Conservation (phyloP, 257 asterid species). For the Nicotiana undulata region DNA sequence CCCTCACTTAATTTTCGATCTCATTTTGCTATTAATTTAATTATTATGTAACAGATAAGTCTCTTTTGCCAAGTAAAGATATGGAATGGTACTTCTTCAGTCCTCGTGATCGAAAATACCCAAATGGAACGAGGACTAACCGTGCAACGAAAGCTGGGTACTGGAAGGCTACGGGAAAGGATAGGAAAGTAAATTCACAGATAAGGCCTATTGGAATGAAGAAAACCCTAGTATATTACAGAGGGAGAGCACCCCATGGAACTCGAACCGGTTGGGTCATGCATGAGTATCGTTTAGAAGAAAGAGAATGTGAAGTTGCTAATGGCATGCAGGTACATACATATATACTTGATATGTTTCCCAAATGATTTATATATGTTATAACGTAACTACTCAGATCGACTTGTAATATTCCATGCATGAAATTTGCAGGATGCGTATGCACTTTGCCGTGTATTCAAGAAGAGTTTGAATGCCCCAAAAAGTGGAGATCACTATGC, state of each 20-base stretch:
- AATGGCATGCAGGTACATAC: slow-evolving; percentile 64
- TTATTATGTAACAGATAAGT: slow-evolving; percentile 52
- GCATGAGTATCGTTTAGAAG: slow-evolving; percentile 96
- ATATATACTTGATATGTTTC: no score
- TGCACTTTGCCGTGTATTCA: slow-evolving; percentile 92
- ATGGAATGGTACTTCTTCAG: slow-evolving; percentile 97
- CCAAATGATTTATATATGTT: no score
- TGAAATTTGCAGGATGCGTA: slow-evolving; percentile 60
- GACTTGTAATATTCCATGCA: no score
- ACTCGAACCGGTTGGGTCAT: slow-evolving; percentile 94
- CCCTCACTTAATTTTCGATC: not conserved
- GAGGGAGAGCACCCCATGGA: slow-evolving; percentile 99
- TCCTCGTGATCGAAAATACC: slow-evolving; percentile 92
- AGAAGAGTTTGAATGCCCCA: slow-evolving; percentile 72
- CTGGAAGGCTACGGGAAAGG: slow-evolving; percentile 99
- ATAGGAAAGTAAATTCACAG: slow-evolving; percentile 80
- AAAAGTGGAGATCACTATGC: slow-evolving; percentile 53
- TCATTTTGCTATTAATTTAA: no score
- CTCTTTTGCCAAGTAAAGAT: slow-evolving; percentile 93
- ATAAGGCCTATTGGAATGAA: slow-evolving; percentile 81
- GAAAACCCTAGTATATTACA: slow-evolving; percentile 93
- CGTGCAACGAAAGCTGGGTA: slow-evolving; percentile 94
- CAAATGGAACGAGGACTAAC: slow-evolving; percentile 93
- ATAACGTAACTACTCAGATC: no score
- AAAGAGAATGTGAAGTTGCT: slow-evolving; percentile 73